Percentiles rank a stretch among this genome's conserved stretches.
Conservation (phyloP, 2,329 filamentous ascomycete species). For the Meredithiella fracta region DNA sequence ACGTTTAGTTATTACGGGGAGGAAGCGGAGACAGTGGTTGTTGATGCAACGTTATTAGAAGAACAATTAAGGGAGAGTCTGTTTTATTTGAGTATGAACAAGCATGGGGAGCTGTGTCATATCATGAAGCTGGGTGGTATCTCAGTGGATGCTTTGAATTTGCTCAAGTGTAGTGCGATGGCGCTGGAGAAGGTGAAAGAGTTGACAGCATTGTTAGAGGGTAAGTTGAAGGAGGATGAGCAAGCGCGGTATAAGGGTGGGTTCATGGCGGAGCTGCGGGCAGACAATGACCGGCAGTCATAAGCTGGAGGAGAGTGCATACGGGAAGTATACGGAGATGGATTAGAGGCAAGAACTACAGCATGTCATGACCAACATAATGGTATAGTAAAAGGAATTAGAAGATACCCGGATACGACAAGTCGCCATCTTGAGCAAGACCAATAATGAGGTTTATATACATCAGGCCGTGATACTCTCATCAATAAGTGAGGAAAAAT, state of each 20-base stretch:
- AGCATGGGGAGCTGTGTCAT: slow-evolving; percentile 78
- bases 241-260: slow-evolving; percentile 66
- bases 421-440: neutral
- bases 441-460: slow-evolving; percentile 1
- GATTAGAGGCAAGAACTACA: neutral
- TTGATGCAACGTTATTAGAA: slow-evolving; percentile 59
- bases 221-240: slow-evolving; percentile 58
- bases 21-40: slow-evolving; percentile 46
- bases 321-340: slow-evolving; percentile 5
- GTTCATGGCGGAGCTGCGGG: slow-evolving; percentile 58
- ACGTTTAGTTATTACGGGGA: slow-evolving; percentile 68
- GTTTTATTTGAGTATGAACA: slow-evolving; percentile 72
- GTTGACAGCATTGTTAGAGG: slow-evolving; percentile 56
- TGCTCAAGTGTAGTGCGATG: slow-evolving; percentile 60
- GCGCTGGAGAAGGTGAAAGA: slow-evolving; percentile 69
- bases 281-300: slow-evolving; percentile 57
- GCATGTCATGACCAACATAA: slow-evolving; percentile 2
- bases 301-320: neutral
- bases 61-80: slow-evolving; percentile 60
- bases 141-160: slow-evolving; percentile 59
- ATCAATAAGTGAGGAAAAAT: neutral
- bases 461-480: neutral
- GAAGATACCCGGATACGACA: slow-evolving; percentile 12
- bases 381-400: slow-evolving; percentile 8
- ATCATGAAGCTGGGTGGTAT: slow-evolving; percentile 79